These are phyloP conservation scores for Leucoagaricus sp. DNA, from an alignment of 1,284 basidiomycete genomes.

Conservation along the genomic window DNA sequence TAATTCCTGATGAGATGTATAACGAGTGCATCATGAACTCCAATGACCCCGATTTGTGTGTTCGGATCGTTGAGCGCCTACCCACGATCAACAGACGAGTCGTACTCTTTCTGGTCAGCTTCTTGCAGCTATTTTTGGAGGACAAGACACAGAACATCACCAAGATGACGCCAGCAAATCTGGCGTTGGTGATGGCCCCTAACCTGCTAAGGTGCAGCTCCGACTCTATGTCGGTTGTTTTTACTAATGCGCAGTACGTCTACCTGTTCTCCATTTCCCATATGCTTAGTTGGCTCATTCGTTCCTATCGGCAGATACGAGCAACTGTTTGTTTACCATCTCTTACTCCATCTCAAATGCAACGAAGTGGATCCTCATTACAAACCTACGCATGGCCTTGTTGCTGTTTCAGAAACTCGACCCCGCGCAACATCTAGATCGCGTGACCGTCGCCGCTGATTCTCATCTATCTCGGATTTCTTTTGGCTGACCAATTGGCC, in stretches of 20 bases:
- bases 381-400: conserved; percentile 74
- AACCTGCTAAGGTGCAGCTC: conserved; percentile 84
- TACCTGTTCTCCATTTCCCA: conserved; percentile 8
- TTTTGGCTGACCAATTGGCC: not conserved
- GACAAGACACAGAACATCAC: conserved; percentile 71
- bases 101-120: conserved; percentile 84
- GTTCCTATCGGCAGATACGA: conserved; percentile 64
- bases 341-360: conserved; percentile 79
- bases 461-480: not conserved
- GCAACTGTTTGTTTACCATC: conserved; percentile 83
- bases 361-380: conserved; percentile 74
- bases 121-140: conserved; percentile 85
- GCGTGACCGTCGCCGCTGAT: conserved; percentile 14
- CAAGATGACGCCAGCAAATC: conserved; percentile 84
- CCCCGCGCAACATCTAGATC: conserved; percentile 2
- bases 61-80: conserved; percentile 73
- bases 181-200: conserved; percentile 86
- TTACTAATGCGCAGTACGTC: conserved; percentile 84
- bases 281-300: conserved; percentile 13
- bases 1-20: conserved; percentile 85
- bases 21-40: conserved; percentile 81
- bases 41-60: conserved; percentile 65
- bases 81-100: conserved; percentile 86
- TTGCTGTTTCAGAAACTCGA: conserved; percentile 38
- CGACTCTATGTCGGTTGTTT: conserved; percentile 81